A percentile compares a stretch with the other conserved stretches of the same genome.
These are phyloP conservation scores for Ceriops zippeliana DNA, from an alignment of 345 rosid species.

Conservation along the genomic window DNA sequence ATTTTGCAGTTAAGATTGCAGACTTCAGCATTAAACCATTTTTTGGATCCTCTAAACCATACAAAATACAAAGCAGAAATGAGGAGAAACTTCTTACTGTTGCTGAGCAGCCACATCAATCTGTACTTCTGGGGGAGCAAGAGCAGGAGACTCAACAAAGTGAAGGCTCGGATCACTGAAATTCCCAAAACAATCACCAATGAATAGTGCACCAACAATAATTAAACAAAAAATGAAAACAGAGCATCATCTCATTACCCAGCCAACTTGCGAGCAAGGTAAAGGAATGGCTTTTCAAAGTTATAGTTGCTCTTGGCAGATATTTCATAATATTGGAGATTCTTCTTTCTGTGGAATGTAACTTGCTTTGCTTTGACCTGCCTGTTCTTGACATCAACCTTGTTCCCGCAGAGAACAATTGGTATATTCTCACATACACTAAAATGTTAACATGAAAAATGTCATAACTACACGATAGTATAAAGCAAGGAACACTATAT, in stretches of 20 bases:
- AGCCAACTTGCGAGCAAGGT: slow-evolving; percentile 82
- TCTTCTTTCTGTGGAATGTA: slow-evolving; percentile 92
- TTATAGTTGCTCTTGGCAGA: slow-evolving; percentile 95
- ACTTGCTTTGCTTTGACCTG: slow-evolving; percentile 93
- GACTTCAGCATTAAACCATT: too few relatives aligned
- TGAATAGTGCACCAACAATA: neutral
- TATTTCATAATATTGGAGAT: slow-evolving; percentile 83
- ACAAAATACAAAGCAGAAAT: neutral
- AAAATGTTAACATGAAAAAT: neutral
- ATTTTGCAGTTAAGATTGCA: too few relatives aligned
- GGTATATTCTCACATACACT: slow-evolving; percentile 94
- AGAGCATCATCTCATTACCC: slow-evolving; percentile 42
- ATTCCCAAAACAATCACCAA: neutral
- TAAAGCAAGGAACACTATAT: too few relatives aligned
- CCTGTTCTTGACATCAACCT: slow-evolving; percentile 93
- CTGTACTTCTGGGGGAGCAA: slow-evolving; percentile 21
- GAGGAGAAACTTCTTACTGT: slow-evolving; percentile 10
- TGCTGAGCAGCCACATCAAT: slow-evolving; percentile 22
- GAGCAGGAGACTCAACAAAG: slow-evolving; percentile 24
- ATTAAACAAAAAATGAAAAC: neutral
- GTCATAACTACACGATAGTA: neutral
- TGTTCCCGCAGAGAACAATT: slow-evolving; percentile 88
- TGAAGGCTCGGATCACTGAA: slow-evolving; percentile 20
- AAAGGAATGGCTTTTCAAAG: slow-evolving; percentile 89
- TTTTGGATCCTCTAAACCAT: too few relatives aligned